These are phyloP conservation scores for Aspergillus brasiliensis DNA, from an alignment of 2,329 filamentous ascomycete species.

Conservation along the genomic window DNA sequence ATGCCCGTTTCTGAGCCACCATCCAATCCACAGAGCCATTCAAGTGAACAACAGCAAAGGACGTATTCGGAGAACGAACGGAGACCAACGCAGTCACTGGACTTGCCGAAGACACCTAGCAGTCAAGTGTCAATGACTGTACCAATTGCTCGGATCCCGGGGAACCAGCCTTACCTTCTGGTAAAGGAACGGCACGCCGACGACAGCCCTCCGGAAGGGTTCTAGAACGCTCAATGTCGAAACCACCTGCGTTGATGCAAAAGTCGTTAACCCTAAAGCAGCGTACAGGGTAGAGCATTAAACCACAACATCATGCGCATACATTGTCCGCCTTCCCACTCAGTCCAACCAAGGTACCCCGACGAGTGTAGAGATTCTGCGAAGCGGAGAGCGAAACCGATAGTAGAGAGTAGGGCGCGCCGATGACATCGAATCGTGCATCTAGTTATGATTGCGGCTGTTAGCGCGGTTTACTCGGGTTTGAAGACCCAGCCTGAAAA, in stretches of 20 bases:
- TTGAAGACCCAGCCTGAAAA: background rate
- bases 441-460: constrained; percentile 56
- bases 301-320: constrained; percentile 28
- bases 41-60: constrained; percentile 83
- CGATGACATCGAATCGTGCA: constrained; percentile 91
- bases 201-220: constrained; percentile 74
- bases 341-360: constrained; percentile 86
- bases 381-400: constrained; percentile 92
- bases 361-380: constrained; percentile 87
- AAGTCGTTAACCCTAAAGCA: constrained; percentile 6
- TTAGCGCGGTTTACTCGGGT: constrained; percentile 17
- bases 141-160: background rate
- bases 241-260: constrained; percentile 62
- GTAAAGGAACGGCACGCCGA: constrained; percentile 93
- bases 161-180: constrained; percentile 57
- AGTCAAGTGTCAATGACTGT: constrained; percentile 14
- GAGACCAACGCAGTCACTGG: constrained; percentile 87
- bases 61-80: constrained; percentile 81
- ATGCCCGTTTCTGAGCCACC: constrained; percentile 79
- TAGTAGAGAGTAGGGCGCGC: constrained; percentile 87
- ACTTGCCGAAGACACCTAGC: constrained; percentile 76
- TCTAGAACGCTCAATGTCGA: constrained; percentile 87
- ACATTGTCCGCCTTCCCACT: constrained; percentile 91
- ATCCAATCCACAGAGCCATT: constrained; percentile 97
- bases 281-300: background rate